A percentile compares a stretch with the other conserved stretches of the same genome.
Evolutionary conservation across 2,329 filamentous ascomycete species (phyloP).

Genomic region (Penicillium digitatum): DNA sequence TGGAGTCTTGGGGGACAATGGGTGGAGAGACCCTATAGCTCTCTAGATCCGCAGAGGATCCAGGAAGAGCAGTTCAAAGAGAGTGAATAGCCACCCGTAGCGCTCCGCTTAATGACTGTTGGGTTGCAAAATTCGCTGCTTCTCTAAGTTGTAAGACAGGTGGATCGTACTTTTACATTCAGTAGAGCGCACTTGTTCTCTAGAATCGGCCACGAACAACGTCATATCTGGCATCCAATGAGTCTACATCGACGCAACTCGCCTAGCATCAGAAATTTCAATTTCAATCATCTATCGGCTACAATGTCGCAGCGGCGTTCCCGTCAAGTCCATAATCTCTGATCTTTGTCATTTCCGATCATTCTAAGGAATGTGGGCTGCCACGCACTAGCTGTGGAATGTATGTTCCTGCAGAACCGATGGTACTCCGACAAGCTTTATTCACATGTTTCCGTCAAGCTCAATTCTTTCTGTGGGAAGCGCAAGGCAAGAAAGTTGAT

Average conservation of each 20-base stretch:
- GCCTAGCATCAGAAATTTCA: background rate
- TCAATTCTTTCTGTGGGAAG: background rate
- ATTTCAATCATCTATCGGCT: background rate
- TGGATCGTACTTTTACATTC: background rate
- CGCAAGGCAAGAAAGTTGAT: too few relatives aligned
- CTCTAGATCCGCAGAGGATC: background rate
- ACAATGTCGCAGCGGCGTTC: background rate
- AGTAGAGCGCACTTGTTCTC: background rate
- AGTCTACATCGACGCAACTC: background rate
- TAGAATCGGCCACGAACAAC: background rate
- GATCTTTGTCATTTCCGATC: background rate
- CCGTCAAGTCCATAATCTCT: background rate
- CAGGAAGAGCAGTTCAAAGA: background rate
- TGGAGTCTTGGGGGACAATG: conserved; percentile 3
- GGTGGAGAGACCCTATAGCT: background rate
- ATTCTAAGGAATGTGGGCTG: background rate
- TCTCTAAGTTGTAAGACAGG: background rate
- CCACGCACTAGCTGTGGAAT: background rate
- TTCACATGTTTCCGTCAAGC: background rate
- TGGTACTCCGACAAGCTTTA: background rate
- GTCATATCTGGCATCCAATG: background rate
- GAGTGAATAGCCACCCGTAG: accelerated
- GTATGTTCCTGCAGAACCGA: background rate
- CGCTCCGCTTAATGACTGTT: background rate
- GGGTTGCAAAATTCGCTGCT: too few relatives aligned